Evolutionary conservation across 75 land plant species (phyloP), one percentile per base, ranked within the genome.

Genomic region (Cupressus sempervirens): DNA sequence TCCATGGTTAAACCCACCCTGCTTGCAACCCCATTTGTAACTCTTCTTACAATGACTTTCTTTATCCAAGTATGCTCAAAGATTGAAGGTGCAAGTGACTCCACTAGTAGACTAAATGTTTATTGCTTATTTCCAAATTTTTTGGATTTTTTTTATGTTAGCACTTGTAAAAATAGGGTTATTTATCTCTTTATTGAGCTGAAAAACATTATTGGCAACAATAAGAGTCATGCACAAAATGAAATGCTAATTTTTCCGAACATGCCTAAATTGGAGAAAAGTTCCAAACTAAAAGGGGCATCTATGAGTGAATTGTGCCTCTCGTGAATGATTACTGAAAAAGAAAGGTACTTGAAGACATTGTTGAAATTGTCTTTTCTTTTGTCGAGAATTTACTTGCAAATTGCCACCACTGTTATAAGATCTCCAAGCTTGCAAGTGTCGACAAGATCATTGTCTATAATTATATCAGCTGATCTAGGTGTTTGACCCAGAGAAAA

Each of bases 401-500:
- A 98, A 67, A 95, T 88, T 1, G 98, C 99, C 32, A 94, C 91
- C 82, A 98, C 91, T 56, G 97, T 90, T 12, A 98, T 96, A 65
- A 98, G 98, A 50, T 98, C 99, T 40, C 99, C 99, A 85, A 98
- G 99, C 83, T 98, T 98, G 88, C 99, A 98, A 50, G 91, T 84
- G 87, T 98, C 99, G 43, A 98, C 99, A 62, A 98, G 89, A 84
- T 98, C 99, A 90, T 98, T 98, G 83, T 98, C 99, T 40, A 95
- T 92, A 85, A 98, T 94, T 13, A 98, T 88, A 86, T 98, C 99
- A 35, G 96, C 91, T 29, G 99, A 96, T 70, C 99, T 89, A 43
- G 99, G 99, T 74, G 96, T 95, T 87, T 98, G 99, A 30, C 99
- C 99, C 79, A 97, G 99, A 35, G 99, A 97, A 76, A 98, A 94